Base-by-base conservation (phyloP, 495 filamentous ascomycete genomes). In the Cercophora samala region DNA sequence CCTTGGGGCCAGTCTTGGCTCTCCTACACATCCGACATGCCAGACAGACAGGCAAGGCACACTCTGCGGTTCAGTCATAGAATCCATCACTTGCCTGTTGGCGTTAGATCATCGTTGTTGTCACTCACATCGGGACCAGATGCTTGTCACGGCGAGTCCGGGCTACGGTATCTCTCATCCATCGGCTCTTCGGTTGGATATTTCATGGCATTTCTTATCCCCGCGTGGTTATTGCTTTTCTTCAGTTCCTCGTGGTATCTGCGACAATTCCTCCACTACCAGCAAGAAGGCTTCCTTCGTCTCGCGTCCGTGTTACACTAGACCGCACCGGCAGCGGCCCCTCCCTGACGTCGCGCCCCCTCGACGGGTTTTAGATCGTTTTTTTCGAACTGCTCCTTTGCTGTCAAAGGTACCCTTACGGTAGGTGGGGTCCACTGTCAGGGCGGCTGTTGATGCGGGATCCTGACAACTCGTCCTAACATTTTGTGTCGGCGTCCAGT, bases 381-480 rank as follows among this genome's bases (percentile, higher is more conserved):
- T 11, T 46, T 9, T 11, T 46, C 37, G 8, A 17, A 13, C 37
- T 46, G 37, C 1, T 46, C 37, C 13, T 13, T 11, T 46, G 37
- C 11, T 46, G 37, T 2, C 9, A 46, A 46, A 46, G 5, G 37
- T 46, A 46, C 2, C 37, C 37, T 3, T 19, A 56, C 53, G 8
- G 53, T 4, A 18, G 53, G 53, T 4, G 53, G 53, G 53, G 53
- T 18, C 64, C 67, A 68, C 66, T 46, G 37, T 9, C 37, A 46
- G 37, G 37, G 37, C 37, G 2, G 13, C 11, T 46, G 5, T 46
- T 46, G 37, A 8, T 46, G 65, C 70, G 67, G 65, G 58, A 70
- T 65, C 70, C 58, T 70, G 70, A 65, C 52, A 42, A 17, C 63
- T 66, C 55, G 25, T 72, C 54, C 29, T 46, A 62, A 62, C 60